Base-by-base conservation (phyloP, 345 rosid genomes). In the Excoecaria agallocha region DNA sequence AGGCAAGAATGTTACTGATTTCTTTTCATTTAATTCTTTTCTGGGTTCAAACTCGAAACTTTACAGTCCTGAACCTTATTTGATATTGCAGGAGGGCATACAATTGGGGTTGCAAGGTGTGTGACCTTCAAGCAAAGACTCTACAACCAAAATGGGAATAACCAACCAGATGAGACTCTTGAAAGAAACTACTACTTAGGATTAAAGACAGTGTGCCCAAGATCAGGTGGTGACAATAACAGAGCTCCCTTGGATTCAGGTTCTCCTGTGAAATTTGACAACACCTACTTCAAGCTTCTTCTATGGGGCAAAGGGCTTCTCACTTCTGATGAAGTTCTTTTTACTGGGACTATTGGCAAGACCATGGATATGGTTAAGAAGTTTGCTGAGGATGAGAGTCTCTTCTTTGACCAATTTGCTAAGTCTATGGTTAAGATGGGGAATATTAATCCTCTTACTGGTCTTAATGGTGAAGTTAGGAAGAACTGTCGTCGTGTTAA, bases 1-100 rank as follows among this genome's bases (percentile, higher is more conserved):
- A 78, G 98, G 98, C 90, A 41, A 69, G 60, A 16, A 37, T 10
- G 17, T 38, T 19, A 54, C 58, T 55, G 48, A 43, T 43, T 6
- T 10, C 48, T 6, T 43, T 10, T 9, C 1, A 4, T 6, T 6
- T 6, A 1, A 6, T 10, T 10, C 48, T 43, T 43, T 43, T 43
- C 10, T 43, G 48, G 9, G 48, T 43, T 43, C 8, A 10, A 43
- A 43, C 48, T 43, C 48, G 10, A 8, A 43, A 43, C 48, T 43
- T 43, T 10, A 43, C 48, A 43, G 9, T 5, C 48, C 48, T 43
- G 48, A 43, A 43, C 10, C 22, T 19, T 55, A 3, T 13, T 57
- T 57, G 11, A 6, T 13, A 35, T 66, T 59, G 38, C 62, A 74
- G 82, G 82, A 69, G 82, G 75, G 56, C 82, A 79, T 71, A 79